Evolutionary conservation across 371 early-diverging fungal species (phyloP).

Genomic region (Nematocida ironsii): DNA sequence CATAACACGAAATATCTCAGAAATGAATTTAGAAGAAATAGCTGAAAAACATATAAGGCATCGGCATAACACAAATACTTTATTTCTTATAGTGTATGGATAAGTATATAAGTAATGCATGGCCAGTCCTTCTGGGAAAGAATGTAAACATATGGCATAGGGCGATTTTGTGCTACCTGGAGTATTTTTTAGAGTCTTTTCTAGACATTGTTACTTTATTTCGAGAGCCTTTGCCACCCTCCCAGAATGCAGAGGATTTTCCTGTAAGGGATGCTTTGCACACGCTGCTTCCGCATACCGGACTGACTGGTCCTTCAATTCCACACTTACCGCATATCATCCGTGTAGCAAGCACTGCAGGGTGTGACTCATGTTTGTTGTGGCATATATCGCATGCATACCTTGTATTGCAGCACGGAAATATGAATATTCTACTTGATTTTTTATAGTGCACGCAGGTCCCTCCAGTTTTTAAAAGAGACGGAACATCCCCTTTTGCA

Average conservation of each 20-base stretch:
- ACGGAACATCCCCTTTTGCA: conserved; percentile 64
- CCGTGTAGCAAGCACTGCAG: conserved; percentile 72
- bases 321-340: conserved; percentile 88
- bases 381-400: conserved; percentile 91
- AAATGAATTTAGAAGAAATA: not conserved
- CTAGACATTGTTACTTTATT: conserved; percentile 77
- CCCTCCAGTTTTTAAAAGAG: conserved; percentile 72
- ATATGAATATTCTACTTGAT: conserved; percentile 87
- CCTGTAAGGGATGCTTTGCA: conserved; percentile 66
- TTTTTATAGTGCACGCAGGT: conserved; percentile 84
- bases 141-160: too few relatives aligned
- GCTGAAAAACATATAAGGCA: not conserved
- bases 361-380: conserved; percentile 75
- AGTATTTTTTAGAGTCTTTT: conserved; percentile 74
- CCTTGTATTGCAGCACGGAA: conserved; percentile 80
- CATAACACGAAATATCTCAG: too few relatives aligned
- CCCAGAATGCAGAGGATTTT: conserved; percentile 78
- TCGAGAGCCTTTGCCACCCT: conserved; percentile 87
- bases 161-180: not conserved
- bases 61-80: not conserved
- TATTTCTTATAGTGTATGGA: too few relatives aligned
- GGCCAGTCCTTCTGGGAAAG: not conserved
- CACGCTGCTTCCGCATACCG: conserved; percentile 73
- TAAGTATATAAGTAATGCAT: not conserved
- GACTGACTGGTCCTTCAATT: conserved; percentile 75